phyloP scores from a whole-genome alignment of 768 basidiomycete species.

The Boletus eberwhitei region DNA sequence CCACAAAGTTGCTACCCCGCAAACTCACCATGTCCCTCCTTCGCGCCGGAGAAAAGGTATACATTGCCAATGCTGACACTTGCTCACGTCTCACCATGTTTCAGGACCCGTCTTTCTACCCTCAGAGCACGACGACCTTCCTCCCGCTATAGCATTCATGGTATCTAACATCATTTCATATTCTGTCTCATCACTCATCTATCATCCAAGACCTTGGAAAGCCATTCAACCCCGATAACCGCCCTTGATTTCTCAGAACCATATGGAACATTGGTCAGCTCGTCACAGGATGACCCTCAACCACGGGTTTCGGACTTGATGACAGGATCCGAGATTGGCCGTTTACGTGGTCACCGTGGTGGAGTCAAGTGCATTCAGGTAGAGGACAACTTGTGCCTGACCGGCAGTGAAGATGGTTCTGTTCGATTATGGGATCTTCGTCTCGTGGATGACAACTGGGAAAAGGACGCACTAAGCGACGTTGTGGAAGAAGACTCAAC shows the following conservation, averaged over 20 bases:
- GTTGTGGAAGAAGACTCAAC: constrained; percentile 61
- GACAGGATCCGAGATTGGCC: constrained; percentile 81
- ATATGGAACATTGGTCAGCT: constrained; percentile 89
- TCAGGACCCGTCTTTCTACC: constrained; percentile 92
- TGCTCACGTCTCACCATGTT: constrained; percentile 3
- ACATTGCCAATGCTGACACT: background rate
- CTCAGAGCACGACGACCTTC: constrained; percentile 94
- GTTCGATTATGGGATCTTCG: constrained; percentile 90
- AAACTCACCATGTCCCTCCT: constrained; percentile 20
- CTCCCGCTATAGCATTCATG: constrained; percentile 96
- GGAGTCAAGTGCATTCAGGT: constrained; percentile 90
- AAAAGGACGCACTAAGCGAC: constrained; percentile 54
- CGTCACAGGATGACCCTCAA: constrained; percentile 79
- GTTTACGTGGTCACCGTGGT: constrained; percentile 76
- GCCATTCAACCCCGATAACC: constrained; percentile 77
- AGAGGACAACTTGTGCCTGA: constrained; percentile 86
- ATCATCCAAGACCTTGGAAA: constrained; percentile 66
- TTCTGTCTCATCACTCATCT: constrained; percentile 6
- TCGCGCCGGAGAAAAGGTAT: constrained; percentile 35
- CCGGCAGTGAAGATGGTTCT: constrained; percentile 84
- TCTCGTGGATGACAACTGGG: constrained; percentile 70
- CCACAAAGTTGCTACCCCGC: constrained; percentile 12
- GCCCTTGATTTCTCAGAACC: constrained; percentile 96
- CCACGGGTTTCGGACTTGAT: constrained; percentile 95
- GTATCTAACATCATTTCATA: constrained; percentile 37